Conservation (phyloP, 2,329 filamentous ascomycete species). For the Colletotrichum graminicola region DNA sequence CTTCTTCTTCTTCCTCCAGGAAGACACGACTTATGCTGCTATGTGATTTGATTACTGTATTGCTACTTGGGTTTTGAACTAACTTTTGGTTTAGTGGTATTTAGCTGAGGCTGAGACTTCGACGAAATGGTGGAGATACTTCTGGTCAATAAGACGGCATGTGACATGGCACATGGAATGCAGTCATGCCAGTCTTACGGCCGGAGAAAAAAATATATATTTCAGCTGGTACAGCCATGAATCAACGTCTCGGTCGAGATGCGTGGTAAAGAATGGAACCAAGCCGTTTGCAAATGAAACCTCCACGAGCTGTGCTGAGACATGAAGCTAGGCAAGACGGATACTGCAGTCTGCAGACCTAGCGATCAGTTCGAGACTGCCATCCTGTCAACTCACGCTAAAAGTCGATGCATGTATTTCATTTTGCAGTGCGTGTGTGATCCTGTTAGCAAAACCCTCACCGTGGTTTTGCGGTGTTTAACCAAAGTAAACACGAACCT, state of each 20-base stretch:
- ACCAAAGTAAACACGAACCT: not conserved
- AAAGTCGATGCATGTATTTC: not conserved
- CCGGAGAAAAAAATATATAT: not conserved
- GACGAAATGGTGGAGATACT: not conserved
- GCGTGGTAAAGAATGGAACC: not conserved
- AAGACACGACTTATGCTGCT: not conserved
- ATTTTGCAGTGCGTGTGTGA: not conserved
- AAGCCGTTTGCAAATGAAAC: not conserved
- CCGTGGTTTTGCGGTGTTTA: not conserved
- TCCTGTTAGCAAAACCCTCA: not conserved
- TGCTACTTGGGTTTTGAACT: not conserved
- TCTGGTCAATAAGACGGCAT: not conserved
- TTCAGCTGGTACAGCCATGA: not conserved
- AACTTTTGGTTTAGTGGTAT: not conserved
- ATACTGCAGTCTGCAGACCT: not conserved
- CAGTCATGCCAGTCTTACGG: not conserved
- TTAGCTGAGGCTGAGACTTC: not conserved
- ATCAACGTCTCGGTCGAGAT: not conserved
- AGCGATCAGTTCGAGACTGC: not conserved
- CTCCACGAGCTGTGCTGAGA: not conserved
- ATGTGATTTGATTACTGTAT: not conserved
- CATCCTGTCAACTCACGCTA: not conserved
- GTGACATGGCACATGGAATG: not conserved
- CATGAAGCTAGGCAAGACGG: not conserved
- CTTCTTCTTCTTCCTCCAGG: not conserved